Base-by-base conservation (phyloP, 108 stramenopile species). In the Skeletonema tropicum region DNA sequence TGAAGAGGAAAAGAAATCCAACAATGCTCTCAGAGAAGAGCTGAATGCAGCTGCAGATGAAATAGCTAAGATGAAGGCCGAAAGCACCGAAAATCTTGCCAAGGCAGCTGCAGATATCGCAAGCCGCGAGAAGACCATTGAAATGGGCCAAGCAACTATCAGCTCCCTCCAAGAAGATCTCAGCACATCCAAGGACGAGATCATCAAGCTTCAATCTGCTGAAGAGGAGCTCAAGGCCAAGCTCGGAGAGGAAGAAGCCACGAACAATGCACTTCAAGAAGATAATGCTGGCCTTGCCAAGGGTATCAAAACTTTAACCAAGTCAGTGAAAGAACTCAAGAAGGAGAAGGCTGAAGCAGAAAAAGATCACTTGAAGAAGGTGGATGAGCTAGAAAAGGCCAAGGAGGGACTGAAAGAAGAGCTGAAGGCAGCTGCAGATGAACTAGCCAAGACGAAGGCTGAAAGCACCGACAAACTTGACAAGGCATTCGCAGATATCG, bases 301-400 rank as follows among this genome's bases (percentile, higher is more conserved):
- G 52, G 52, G 23, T 6, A 55, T 55, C 23, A 1, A 23, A 10
- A 6, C 52, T 7, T 55, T 55, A 7, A 25, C 21, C 6, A 55
- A 25, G 52, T 25, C 52, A 23, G 52, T 55, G 2, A 55, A 55
- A 55, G 52, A 55, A 10, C 66, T 30, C 52, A 68, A 68, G 66
- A 68, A 68, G 13, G 58, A 59, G 52, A 57, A 26, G 66, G 23
- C n/a, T 11, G 21, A 19, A n/a, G 25, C 57, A 58, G 66, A 57
- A 6, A 55, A 57, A 35, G 35, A 35, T 8, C 35, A 35, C 6
- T 6, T 8, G 35, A 35, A 35, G 35, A 35, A 35, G 35, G 6
- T 8, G 35, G 35, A 35, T 35, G 35, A 35, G 6, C 14, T 46
- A 4, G 11, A 46, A 13, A n/a, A 46, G 45, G n/a, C n/a, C 14